Percentiles rank a stretch among this genome's conserved stretches.
Evolutionary conservation across 768 basidiomycete species (phyloP).

Genomic region (Lactarius hatsudake): DNA sequence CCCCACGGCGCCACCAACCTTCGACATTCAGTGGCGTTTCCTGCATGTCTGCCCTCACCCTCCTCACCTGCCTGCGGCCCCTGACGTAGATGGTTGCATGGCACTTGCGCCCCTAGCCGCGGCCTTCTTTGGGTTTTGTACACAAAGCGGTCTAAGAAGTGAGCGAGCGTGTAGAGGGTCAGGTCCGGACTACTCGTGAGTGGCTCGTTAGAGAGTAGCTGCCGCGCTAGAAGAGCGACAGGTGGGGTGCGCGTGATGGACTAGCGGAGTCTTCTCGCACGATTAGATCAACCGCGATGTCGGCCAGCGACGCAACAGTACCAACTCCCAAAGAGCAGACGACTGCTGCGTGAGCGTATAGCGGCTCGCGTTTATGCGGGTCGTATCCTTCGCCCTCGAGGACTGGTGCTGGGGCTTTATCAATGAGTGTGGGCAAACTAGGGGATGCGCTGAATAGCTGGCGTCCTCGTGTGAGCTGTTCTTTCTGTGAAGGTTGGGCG

Average conservation of each 20-base stretch:
- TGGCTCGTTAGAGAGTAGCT: constrained; percentile 69
- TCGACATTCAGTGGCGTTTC: constrained; percentile 65
- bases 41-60: constrained; percentile 58
- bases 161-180: constrained; percentile 86
- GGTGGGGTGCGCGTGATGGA: constrained; percentile 92
- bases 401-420: constrained; percentile 3
- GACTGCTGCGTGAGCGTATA: constrained; percentile 77
- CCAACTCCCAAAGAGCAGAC: constrained; percentile 88
- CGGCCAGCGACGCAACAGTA: constrained; percentile 39
- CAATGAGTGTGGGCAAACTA: constrained; percentile 44
- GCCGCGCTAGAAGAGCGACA: constrained; percentile 78
- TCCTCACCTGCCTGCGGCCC: constrained; percentile 65
- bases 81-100: constrained; percentile 88
- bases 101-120: constrained; percentile 75
- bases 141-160: constrained; percentile 96
- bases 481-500: not conserved
- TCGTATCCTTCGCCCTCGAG: constrained; percentile 55
- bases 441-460: constrained; percentile 53
- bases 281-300: not conserved
- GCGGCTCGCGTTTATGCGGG: constrained; percentile 85
- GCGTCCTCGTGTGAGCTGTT: not conserved
- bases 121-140: constrained; percentile 91
- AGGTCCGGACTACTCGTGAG: constrained; percentile 86
- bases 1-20: constrained; percentile 65
- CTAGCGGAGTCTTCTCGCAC: constrained; percentile 62